A percentile compares a stretch with the other conserved stretches of the same genome.
Conservation (phyloP, 306 rosid genomes). For the Neltuma alba region DNA sequence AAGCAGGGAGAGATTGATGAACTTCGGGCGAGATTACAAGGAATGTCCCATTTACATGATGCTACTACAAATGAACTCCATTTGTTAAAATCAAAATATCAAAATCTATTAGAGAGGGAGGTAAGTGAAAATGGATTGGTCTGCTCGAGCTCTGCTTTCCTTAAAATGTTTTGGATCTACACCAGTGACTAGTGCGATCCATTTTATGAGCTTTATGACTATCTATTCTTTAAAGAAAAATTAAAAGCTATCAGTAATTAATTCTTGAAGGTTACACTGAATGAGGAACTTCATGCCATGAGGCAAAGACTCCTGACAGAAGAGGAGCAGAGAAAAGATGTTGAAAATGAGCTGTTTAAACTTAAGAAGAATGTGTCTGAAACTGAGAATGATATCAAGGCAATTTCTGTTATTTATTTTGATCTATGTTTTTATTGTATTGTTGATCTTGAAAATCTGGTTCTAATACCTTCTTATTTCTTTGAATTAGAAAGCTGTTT, state of each 20-base stretch:
- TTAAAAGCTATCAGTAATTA: conserved; percentile 2
- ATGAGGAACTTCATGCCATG: conserved; percentile 48
- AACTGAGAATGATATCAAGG: conserved; percentile 57
- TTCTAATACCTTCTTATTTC: neutral
- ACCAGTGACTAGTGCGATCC: neutral
- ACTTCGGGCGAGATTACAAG: conserved; percentile 50
- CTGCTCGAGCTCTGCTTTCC: neutral
- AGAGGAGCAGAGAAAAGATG: conserved; percentile 57
- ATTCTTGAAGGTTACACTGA: conserved; percentile 44
- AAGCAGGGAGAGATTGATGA: conserved; percentile 48
- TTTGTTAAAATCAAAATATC: conserved; percentile 47
- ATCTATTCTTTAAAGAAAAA: conserved; percentile 4
- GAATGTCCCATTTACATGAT: conserved; percentile 45
- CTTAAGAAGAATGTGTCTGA: conserved; percentile 44
- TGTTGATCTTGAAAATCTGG: neutral
- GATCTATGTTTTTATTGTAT: neutral
- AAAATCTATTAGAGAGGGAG: conserved; percentile 50
- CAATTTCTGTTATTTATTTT: conserved; percentile 27
- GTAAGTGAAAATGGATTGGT: conserved; percentile 32
- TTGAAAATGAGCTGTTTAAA: conserved; percentile 54
- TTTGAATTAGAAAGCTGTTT: conserved; percentile 50
- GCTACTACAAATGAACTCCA: conserved; percentile 48
- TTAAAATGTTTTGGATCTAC: neutral
- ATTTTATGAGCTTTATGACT: neutral
- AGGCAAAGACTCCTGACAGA: conserved; percentile 50